Evolutionary conservation across 2,329 filamentous ascomycete genomes (phyloP), one percentile per base, ranked within the genome.

Genomic region (Fusarium multiceps): DNA sequence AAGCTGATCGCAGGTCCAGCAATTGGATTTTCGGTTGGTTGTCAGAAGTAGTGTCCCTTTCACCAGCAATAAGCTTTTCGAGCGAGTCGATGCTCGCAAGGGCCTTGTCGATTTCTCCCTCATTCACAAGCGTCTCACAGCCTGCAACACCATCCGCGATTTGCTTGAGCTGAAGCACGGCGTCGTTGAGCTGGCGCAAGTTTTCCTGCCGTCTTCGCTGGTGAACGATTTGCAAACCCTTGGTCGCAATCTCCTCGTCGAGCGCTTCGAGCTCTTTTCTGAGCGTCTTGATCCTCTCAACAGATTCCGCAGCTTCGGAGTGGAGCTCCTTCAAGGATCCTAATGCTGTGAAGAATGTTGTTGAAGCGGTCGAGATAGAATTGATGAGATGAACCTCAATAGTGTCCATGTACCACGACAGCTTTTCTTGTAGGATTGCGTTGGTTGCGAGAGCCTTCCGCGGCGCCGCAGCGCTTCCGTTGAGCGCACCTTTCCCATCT

Each of bases 381-480:
- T 93, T 93, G 73, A 99, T 98, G 10, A 99, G 84, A 78, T 99
- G 96, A 57, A 99, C 93, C 78, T 99, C 96, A 23, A 99, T 94
- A 0, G 96, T 99, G 78, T 99, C 96, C 94, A 99, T 97, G 79
- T 99, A 99, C 96, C 96, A 99, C 1, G 96, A 98, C 14, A 99
- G 84, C 80, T 99, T 99, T 80, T 99, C 96, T 78, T 99, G 96
- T 37, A 99, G 80, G 62, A 99, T 99, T 0, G 96, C 96, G 80
- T 99, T 99, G 1, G 94, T 98, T 10, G 95, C 95, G 28, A 99
- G 84, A 2, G 93, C 92, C 78, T 98, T 98, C 64, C 95, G 88
- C 11, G 92, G 90, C 4, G 76, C 75, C 23, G 86, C 81, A 1
- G 86, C 81, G 53, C 82, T 84, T 7, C 88, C 89, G 77, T 90